Conservation (phyloP, 148 eudicot species). For the Cornus controversa region DNA sequence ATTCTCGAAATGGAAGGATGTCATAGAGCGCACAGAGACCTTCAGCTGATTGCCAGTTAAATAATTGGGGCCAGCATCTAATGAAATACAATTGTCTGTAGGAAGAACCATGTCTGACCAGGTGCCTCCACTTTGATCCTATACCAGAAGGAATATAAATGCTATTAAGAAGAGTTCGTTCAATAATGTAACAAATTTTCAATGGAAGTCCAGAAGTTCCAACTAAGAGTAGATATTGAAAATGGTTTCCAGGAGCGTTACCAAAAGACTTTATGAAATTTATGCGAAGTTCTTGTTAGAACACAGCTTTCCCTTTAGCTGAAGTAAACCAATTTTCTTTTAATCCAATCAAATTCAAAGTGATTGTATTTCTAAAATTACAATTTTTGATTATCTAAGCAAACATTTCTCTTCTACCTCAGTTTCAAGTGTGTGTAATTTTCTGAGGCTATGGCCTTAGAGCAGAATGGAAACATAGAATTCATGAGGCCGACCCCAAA, state of each 20-base stretch:
- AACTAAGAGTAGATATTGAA: neutral
- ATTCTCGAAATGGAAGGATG: slow-evolving; percentile 5
- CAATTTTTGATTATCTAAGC: neutral
- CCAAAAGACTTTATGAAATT: neutral
- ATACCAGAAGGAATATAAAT: slow-evolving; percentile 13
- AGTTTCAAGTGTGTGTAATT: too few species aligned
- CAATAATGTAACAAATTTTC: neutral
- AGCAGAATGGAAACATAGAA: too few species aligned
- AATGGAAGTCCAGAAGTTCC: neutral
- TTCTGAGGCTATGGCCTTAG: too few species aligned
- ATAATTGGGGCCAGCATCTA: slow-evolving; percentile 25
- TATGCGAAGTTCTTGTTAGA: neutral
- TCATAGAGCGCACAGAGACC: slow-evolving; percentile 35
- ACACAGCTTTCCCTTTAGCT: neutral
- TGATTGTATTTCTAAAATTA: too few species aligned
- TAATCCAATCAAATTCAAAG: neutral
- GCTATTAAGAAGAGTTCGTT: neutral
- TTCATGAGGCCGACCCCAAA: too few species aligned
- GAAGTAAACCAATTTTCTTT: neutral
- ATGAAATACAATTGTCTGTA: slow-evolving; percentile 4
- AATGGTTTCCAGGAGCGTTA: neutral
- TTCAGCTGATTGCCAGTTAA: slow-evolving; percentile 13
- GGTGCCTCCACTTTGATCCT: slow-evolving; percentile 44
- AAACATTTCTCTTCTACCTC: neutral
- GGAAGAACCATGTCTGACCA: slow-evolving; percentile 19